phyloP scores from a whole-genome alignment of 2,329 filamentous ascomycete genomes.

The Plenodomus tracheiphilus region DNA sequence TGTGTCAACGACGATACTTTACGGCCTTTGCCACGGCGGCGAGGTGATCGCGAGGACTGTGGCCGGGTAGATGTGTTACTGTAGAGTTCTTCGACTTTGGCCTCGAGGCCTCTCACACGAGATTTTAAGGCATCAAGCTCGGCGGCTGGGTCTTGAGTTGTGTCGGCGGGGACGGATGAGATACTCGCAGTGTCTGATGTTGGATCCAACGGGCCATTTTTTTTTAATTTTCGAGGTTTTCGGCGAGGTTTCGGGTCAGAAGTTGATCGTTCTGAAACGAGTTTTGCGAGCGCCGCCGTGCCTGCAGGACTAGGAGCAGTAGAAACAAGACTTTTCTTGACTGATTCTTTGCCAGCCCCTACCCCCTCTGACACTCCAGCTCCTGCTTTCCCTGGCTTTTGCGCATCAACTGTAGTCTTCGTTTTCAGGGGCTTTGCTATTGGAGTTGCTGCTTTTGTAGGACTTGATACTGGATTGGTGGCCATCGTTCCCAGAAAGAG shows the following conservation, averaged over 20 bases:
- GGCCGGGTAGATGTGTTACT: constrained; percentile 6
- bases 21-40: constrained; percentile 36
- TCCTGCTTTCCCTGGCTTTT: constrained; percentile 5
- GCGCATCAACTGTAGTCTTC: not conserved
- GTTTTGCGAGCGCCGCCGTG: not conserved
- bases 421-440: constrained; percentile 3
- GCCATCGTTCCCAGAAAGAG: too few species aligned
- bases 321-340: too few species aligned
- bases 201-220: constrained; percentile 24
- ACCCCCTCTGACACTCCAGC: too few species aligned
- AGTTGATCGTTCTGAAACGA: constrained; percentile 1
- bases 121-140: constrained; percentile 43
- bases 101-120: constrained; percentile 40
- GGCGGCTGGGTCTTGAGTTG: constrained; percentile 12
- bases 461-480: too few species aligned
- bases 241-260: constrained; percentile 23
- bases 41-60: constrained; percentile 31
- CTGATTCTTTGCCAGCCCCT: too few species aligned
- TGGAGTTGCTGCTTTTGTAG: constrained; percentile 9
- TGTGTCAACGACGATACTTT: constrained; percentile 28
- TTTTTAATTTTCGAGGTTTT: constrained; percentile 41
- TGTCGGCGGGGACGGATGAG: not conserved
- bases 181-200: not conserved
- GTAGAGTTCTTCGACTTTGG: constrained; percentile 43
- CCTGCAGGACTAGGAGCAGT: too few species aligned